phyloP scores from a whole-genome alignment of 108 stramenopile species.

The Chaetoceros muelleri region DNA sequence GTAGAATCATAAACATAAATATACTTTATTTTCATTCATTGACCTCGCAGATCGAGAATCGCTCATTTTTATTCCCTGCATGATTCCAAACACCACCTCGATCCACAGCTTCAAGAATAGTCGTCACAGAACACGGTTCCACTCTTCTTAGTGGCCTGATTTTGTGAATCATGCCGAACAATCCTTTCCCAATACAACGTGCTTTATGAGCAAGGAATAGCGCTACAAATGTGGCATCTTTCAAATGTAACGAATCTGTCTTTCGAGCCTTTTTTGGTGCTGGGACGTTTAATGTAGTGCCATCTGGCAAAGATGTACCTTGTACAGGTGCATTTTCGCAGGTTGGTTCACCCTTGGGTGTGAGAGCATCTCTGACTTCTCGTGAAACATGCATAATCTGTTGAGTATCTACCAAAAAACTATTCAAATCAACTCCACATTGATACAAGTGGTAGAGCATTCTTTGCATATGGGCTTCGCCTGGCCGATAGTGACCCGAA shows the following conservation, averaged over 20 bases:
- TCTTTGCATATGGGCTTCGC: constrained; percentile 71
- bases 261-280: constrained; percentile 53
- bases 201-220: constrained; percentile 76
- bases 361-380: constrained; percentile 17
- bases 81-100: constrained; percentile 1
- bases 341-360: constrained; percentile 52
- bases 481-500: constrained; percentile 88
- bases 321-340: too few relatives aligned
- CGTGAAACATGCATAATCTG: constrained; percentile 81
- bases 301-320: constrained; percentile 7
- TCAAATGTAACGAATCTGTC: constrained; percentile 57
- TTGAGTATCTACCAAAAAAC: constrained; percentile 83
- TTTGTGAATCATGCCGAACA: constrained; percentile 66
- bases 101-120: neutral
- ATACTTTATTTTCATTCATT: too few relatives aligned
- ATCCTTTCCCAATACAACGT: constrained; percentile 60
- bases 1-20: too few relatives aligned
- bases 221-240: constrained; percentile 56
- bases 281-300: neutral
- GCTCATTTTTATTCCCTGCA: too few relatives aligned
- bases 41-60: neutral
- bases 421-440: constrained; percentile 54
- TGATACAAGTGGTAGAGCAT: constrained; percentile 74
- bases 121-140: neutral
- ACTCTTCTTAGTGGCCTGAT: constrained; percentile 51